Conservation (phyloP, 768 basidiomycete species). For the Neoboletus subvelutipes region DNA sequence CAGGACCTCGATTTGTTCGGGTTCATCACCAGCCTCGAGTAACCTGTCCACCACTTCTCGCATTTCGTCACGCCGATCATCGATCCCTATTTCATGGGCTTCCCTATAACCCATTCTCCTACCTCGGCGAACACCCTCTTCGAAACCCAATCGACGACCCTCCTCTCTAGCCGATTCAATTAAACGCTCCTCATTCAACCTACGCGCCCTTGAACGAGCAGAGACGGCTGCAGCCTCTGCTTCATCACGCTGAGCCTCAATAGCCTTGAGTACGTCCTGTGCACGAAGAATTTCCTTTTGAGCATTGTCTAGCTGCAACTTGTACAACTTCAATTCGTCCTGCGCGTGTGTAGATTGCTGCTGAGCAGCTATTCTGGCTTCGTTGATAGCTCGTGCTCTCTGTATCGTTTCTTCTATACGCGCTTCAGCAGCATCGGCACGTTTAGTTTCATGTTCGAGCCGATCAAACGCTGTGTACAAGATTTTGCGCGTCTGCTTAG, state of each 20-base stretch:
- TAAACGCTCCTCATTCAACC: constrained; percentile 46
- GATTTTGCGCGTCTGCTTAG: constrained; percentile 38
- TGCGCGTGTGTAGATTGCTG: constrained; percentile 33
- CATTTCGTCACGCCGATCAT: constrained; percentile 18
- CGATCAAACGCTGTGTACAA: constrained; percentile 39
- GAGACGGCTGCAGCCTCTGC: constrained; percentile 48
- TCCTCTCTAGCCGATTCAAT: constrained; percentile 53
- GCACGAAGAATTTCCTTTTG: constrained; percentile 59
- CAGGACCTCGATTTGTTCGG: constrained; percentile 24
- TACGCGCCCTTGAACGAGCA: constrained; percentile 46
- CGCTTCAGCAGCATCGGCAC: constrained; percentile 36
- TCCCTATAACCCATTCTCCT: constrained; percentile 33
- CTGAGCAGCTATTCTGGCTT: constrained; percentile 31
- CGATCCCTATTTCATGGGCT: constrained; percentile 15
- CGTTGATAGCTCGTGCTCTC: constrained; percentile 31
- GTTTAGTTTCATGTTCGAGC: constrained; percentile 37
- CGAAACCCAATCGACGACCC: constrained; percentile 51
- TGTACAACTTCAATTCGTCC: constrained; percentile 57
- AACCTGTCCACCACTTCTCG: constrained; percentile 26
- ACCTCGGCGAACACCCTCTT: constrained; percentile 45
- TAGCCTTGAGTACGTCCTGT: constrained; percentile 48
- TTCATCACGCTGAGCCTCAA: constrained; percentile 47
- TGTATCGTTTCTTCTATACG: constrained; percentile 33
- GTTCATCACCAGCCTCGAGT: constrained; percentile 24
- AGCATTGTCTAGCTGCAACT: constrained; percentile 55